Evolutionary conservation across 2,329 filamentous ascomycete genomes (phyloP).

Genomic region (Fusarium proliferatum): DNA sequence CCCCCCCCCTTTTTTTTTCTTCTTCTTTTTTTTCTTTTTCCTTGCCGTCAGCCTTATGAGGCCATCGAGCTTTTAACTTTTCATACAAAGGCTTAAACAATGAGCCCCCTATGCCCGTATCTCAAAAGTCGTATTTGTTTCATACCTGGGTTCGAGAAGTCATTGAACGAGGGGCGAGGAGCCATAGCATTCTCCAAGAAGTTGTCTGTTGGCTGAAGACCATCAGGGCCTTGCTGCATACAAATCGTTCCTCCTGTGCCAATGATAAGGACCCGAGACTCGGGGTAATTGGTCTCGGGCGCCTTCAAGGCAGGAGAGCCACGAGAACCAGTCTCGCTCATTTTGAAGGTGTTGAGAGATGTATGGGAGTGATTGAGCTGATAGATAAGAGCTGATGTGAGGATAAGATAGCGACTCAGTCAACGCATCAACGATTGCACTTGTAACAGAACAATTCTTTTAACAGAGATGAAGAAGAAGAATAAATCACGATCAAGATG

Average conservation of each 20-base stretch:
- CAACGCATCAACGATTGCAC: not conserved
- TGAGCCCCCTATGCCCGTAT: too few species aligned
- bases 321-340: constrained; percentile 23
- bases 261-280: constrained; percentile 87
- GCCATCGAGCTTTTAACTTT: too few species aligned
- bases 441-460: too few species aligned
- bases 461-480: not conserved
- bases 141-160: constrained; percentile 57
- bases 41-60: too few species aligned
- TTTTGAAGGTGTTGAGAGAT: not conserved
- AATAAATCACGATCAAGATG: not conserved
- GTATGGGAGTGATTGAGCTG: not conserved
- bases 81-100: too few species aligned
- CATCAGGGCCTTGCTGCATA: constrained; percentile 85
- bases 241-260: constrained; percentile 93
- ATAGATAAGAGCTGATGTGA: too few species aligned
- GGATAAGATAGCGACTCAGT: constrained; percentile 23
- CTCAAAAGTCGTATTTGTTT: not conserved
- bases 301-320: constrained; percentile 18
- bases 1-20: too few species aligned
- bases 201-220: constrained; percentile 81
- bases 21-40: too few species aligned
- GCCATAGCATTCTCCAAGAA: constrained; percentile 87
- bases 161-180: constrained; percentile 86
- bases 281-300: constrained; percentile 61